A percentile compares a stretch with the other conserved stretches of the same genome.
phyloP scores from a whole-genome alignment of 441 rosid species.

The Aquilaria agallochum region DNA sequence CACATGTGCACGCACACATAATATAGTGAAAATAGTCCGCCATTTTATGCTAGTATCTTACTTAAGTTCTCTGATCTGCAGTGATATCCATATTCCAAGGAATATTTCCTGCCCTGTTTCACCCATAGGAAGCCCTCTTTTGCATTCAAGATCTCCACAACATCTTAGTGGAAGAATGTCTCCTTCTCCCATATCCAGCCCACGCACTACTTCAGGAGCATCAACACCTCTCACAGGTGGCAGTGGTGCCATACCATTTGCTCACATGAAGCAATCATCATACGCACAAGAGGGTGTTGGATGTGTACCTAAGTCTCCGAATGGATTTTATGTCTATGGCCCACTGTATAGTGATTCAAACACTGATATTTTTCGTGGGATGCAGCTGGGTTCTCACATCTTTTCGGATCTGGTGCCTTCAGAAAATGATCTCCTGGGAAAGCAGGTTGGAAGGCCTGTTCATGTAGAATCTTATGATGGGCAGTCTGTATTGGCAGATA shows the following conservation, averaged over 20 bases:
- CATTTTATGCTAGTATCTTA: slow-evolving; percentile 15
- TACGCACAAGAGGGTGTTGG: slow-evolving; percentile 51
- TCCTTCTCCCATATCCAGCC: slow-evolving; percentile 73
- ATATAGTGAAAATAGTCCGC: neutral
- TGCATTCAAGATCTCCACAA: slow-evolving; percentile 58
- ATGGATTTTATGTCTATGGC: slow-evolving; percentile 32
- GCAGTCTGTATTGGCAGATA: slow-evolving; percentile 58
- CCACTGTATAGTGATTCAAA: slow-evolving; percentile 37
- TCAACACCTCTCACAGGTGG: slow-evolving; percentile 72
- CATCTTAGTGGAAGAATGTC: slow-evolving; percentile 64
- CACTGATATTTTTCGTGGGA: slow-evolving; percentile 47
- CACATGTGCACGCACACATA: neutral
- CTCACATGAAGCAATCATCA: slow-evolving; percentile 46
- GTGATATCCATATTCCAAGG: slow-evolving; percentile 51
- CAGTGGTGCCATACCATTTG: slow-evolving; percentile 49
- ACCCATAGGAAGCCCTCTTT: slow-evolving; percentile 67
- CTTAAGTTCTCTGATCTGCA: slow-evolving; percentile 23
- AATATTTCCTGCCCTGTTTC: slow-evolving; percentile 75
- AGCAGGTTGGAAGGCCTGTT: slow-evolving; percentile 37
- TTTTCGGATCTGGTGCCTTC: slow-evolving; percentile 35
- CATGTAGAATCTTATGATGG: slow-evolving; percentile 41
- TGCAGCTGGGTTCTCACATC: slow-evolving; percentile 42
- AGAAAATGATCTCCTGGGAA: slow-evolving; percentile 43
- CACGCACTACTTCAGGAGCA: slow-evolving; percentile 61
- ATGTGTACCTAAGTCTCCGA: slow-evolving; percentile 39